Evolutionary conservation across 805 yeast genomes (phyloP), one percentile per base, ranked within the genome.

Genomic region (Candida incommunis): DNA sequence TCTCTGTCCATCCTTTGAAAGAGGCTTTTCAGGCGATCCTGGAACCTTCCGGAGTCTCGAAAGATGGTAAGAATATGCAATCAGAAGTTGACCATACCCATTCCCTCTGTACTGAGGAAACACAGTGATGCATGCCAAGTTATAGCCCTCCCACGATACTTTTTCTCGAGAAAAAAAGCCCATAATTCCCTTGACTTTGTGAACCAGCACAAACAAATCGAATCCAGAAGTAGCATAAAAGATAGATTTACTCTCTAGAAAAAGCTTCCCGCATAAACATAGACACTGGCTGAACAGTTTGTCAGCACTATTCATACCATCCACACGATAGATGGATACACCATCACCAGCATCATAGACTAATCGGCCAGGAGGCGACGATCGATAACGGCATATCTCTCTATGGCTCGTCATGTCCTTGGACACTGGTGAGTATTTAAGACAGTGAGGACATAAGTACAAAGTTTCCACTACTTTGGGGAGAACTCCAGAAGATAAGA

Each of bases 111-210:
- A 92, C 2, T 96, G 96, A 1, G 98, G 98, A 49, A 92, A 83
- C 2, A 86, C 77, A 51, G 92, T 70, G 11, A 92, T 82, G 57
- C 97, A 92, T 0, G 96, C 96, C 31, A 92, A 66, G 57, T 90
- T 92, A 59, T 88, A 84, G 43, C 76, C 71, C 44, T 83, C 90
- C 61, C 72, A 71, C 0, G 95, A 79, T 0, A 82, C 65, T 40
- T 81, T 65, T 56, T 92, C 98, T 53, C 84, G 83, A 13, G 96
- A 87, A 56, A 86, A 92, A 58, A 86, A 92, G 1, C 96, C 98
- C 80, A 88, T 79, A 1, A 90, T 88, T 25, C 44, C 48, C 4
- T 46, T 41, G 21, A 43, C 29, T 43, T 53, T 54, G 29, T 63
- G 66, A 5, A 54, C 45, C 2, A 64, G 55, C 5, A 86, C 70